Percentiles rank a stretch among this genome's conserved stretches.
These are phyloP conservation scores for Russula brevipes DNA, from an alignment of 768 basidiomycete species.

Conservation along the genomic window DNA sequence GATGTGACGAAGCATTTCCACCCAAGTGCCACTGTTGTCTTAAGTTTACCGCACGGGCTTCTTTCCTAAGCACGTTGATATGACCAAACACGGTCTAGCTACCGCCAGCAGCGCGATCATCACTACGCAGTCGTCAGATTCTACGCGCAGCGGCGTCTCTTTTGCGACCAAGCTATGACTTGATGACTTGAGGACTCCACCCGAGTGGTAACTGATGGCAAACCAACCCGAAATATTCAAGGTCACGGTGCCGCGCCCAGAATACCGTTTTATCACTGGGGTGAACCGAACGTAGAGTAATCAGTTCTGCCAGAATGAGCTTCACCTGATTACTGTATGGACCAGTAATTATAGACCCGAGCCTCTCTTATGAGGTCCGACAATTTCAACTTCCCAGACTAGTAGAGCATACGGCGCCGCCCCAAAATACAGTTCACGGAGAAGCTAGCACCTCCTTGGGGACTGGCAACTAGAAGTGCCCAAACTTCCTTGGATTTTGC, in stretches of 20 bases:
- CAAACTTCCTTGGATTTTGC: not conserved
- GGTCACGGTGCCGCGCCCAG: too few species aligned
- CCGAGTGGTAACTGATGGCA: not conserved
- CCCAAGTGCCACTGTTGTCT: not conserved
- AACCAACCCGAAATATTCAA: not conserved
- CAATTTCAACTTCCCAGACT: not conserved
- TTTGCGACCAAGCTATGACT: not conserved
- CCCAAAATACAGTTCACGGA: not conserved
- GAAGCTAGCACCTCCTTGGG: not conserved
- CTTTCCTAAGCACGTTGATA: not conserved
- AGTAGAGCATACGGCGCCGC: not conserved
- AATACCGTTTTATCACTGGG: not conserved
- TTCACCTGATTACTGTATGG: not conserved
- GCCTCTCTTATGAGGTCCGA: not conserved
- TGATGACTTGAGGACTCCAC: not conserved
- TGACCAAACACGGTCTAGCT: not conserved
- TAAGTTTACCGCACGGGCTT: not conserved
- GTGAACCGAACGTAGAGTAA: not conserved
- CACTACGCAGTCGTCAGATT: not conserved
- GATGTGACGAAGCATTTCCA: not conserved
- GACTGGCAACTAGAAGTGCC: not conserved
- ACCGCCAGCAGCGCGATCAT: not conserved
- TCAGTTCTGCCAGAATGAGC: not conserved
- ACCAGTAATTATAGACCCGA: not conserved
- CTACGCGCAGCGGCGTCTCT: not conserved